Evolutionary conservation across 345 rosid species (phyloP), one percentile per base, ranked within the genome.

Genomic region (Ceriops decandra): DNA sequence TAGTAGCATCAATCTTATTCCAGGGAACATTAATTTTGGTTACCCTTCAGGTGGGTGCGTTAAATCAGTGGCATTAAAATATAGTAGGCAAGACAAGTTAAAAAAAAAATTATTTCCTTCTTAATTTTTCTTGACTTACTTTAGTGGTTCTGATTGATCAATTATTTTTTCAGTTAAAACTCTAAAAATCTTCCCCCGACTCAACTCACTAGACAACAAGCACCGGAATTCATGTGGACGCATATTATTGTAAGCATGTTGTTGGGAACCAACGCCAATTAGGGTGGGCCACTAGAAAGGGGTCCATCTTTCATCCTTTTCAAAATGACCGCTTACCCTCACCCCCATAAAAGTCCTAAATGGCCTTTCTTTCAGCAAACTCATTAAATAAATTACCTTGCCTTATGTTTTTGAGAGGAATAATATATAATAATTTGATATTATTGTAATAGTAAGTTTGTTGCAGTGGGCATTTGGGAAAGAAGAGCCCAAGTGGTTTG

Each of bases 11-110:
- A 65, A 67, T 79, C 59, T 67, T 70, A 68, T 52, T 33, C 9
- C 10, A 49, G 56, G 56, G 46, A 46, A 62, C 65, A 82, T 81
- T 74, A 81, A 69, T 74, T 52, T 60, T 66, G 26, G 79, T 77
- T 74, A 68, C 76, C 76, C 85, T 80, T 81, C 76, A 78, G 81
- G 83, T 87, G 78, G 86, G 87, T 82, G 77, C 71, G 71, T 81
- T 79, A 77, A 63, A 74, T 72, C 49, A 42, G 17, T 67, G 53
- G 68, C 72, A 61, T 68, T 74, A 75, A 63, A 70, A 64, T 68
- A 63, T 72, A 64, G 63, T 72, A 64, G 63, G 70, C 64, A 61
- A 59, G 70, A 64, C 63, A 68, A 59, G 52, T 28, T 65, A 77
- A 38, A 75, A 22, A 22, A 22, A 66, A 76, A 68, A 57, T 36